Conservation (phyloP, 2,329 filamentous ascomycete genomes). For the Boeremia exigua region DNA sequence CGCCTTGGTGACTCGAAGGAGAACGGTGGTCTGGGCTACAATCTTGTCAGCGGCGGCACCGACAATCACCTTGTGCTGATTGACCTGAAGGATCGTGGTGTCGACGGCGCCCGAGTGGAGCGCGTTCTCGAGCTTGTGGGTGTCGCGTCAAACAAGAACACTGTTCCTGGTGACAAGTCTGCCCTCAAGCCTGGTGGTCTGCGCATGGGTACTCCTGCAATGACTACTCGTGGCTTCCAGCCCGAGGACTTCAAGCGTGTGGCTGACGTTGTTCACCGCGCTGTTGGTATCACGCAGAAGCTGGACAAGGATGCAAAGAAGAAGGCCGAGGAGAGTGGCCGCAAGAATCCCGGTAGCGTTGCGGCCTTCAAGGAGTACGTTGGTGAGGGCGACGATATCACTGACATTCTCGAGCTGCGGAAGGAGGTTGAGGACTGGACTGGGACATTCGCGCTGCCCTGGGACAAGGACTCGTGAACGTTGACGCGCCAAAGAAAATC, state of each 20-base stretch:
- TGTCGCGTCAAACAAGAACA: slow-evolving; percentile 99
- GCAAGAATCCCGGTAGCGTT: slow-evolving; percentile 49
- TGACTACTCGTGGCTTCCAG: slow-evolving; percentile 95
- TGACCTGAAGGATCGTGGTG: slow-evolving; percentile 83
- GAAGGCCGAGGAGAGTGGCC: slow-evolving; percentile 43
- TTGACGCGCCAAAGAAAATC: background rate
- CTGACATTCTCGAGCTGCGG: slow-evolving; percentile 49
- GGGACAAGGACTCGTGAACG: slow-evolving; percentile 42
- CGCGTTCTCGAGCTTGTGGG: slow-evolving; percentile 96
- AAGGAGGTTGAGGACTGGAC: slow-evolving; percentile 53
- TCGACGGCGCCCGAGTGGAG: slow-evolving; percentile 96
- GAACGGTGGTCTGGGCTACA: slow-evolving; percentile 78
- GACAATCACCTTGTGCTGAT: slow-evolving; percentile 98
- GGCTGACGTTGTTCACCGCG: slow-evolving; percentile 51
- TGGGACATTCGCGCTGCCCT: slow-evolving; percentile 50
- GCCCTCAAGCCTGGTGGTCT: slow-evolving; percentile 93
- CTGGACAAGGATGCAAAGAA: slow-evolving; percentile 49
- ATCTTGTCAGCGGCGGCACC: slow-evolving; percentile 91
- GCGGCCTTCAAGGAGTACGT: slow-evolving; percentile 51
- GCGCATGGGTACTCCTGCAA: slow-evolving; percentile 94
- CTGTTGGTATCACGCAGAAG: slow-evolving; percentile 50
- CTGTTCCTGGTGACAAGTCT: slow-evolving; percentile 95
- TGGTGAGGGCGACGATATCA: slow-evolving; percentile 50
- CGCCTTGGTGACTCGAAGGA: slow-evolving; percentile 73
- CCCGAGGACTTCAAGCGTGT: slow-evolving; percentile 85